A percentile compares a stretch with the other conserved stretches of the same genome.
Evolutionary conservation across 805 yeast genomes (phyloP).

Genomic region (Nakazawaea peltata): DNA sequence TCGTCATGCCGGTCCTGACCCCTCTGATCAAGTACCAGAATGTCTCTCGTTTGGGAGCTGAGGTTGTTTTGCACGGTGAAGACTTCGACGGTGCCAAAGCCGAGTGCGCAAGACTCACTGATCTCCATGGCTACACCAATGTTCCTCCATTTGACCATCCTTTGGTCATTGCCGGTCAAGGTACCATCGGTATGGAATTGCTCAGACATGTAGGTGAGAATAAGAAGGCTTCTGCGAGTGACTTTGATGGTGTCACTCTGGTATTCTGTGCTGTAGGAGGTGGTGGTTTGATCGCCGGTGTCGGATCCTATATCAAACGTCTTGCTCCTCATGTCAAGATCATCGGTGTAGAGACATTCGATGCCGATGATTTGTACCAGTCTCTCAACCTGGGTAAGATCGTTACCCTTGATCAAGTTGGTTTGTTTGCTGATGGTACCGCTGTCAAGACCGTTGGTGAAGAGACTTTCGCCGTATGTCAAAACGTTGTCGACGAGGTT

Average conservation of each 20-base stretch:
- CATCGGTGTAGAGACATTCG: slow-evolving; percentile 93
- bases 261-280: slow-evolving; percentile 95
- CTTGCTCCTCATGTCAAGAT: slow-evolving; percentile 96
- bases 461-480: slow-evolving; percentile 80
- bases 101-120: slow-evolving; percentile 71
- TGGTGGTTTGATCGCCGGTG: slow-evolving; percentile 91
- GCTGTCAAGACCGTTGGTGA: slow-evolving; percentile 88
- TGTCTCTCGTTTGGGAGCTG: slow-evolving; percentile 88
- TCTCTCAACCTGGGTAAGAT: slow-evolving; percentile 52
- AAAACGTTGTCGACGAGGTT: slow-evolving; percentile 77
- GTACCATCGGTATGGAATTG: slow-evolving; percentile 91
- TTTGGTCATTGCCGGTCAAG: slow-evolving; percentile 97
- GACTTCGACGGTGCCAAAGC: slow-evolving; percentile 93
- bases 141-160: slow-evolving; percentile 99
- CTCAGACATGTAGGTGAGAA: slow-evolving; percentile 77
- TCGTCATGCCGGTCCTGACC: slow-evolving; percentile 97
- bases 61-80: slow-evolving; percentile 88
- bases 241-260: no score
- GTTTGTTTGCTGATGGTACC: slow-evolving; percentile 98
- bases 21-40: slow-evolving; percentile 92
- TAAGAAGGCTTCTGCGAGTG: no score
- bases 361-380: slow-evolving; percentile 86
- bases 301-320: slow-evolving; percentile 83
- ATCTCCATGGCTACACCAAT: slow-evolving; percentile 68
- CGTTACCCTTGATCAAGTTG: slow-evolving; percentile 61